phyloP scores from a whole-genome alignment of 331 rosid genomes.

The Erythrophleum ivorense region DNA sequence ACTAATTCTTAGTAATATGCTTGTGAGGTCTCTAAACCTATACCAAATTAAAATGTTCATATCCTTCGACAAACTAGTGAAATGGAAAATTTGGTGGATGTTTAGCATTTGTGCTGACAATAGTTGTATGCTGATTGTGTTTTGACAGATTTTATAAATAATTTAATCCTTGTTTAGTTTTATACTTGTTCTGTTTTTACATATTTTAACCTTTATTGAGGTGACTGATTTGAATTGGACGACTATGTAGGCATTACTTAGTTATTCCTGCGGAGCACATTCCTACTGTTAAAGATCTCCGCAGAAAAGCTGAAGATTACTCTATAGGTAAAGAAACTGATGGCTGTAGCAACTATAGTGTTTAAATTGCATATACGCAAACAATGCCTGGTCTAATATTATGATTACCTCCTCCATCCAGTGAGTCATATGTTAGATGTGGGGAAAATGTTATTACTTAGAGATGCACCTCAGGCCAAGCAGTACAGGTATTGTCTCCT shows the following conservation, averaged over 20 bases:
- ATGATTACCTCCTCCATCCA: constrained; percentile 38
- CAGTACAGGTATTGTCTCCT: constrained; percentile 59
- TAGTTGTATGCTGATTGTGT: background rate
- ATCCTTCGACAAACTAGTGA: background rate
- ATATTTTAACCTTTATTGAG: background rate
- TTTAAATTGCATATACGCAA: background rate
- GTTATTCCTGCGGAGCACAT: constrained; percentile 81
- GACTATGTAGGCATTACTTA: constrained; percentile 79
- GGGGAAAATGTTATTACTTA: constrained; percentile 64
- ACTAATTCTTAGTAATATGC: constrained; percentile 7
- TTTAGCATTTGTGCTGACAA: constrained; percentile 1
- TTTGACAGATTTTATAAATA: background rate
- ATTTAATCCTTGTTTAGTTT: constrained; percentile 1
- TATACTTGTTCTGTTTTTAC: constrained; percentile 1
- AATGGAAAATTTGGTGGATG: constrained; percentile 17
- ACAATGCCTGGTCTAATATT: constrained; percentile 14
- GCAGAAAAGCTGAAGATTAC: constrained; percentile 65
- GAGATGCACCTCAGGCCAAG: constrained; percentile 72
- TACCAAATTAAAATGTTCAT: background rate
- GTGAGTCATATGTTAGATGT: constrained; percentile 88
- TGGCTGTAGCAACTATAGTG: constrained; percentile 6
- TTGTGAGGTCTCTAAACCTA: background rate
- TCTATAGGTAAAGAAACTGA: constrained; percentile 63
- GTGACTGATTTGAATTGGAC: constrained; percentile 32
- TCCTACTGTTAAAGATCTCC: constrained; percentile 76